phyloP scores from a whole-genome alignment of 331 rosid species.

The Dryas integrifolia region DNA sequence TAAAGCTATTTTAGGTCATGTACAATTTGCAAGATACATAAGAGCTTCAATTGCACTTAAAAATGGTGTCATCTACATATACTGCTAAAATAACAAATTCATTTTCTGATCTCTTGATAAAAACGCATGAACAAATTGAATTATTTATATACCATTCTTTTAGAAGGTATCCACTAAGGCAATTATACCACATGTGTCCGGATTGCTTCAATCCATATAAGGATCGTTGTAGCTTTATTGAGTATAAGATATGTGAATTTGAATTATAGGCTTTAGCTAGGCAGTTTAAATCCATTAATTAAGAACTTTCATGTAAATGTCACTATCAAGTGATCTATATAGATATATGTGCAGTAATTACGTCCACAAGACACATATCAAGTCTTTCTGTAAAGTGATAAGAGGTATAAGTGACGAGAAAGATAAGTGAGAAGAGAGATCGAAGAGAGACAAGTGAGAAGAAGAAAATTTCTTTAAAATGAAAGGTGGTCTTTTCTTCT shows the following conservation, averaged over 20 bases:
- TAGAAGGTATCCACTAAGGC: conserved; percentile 4
- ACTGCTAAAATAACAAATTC: not conserved
- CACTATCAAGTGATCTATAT: not conserved
- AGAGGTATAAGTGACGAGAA: too few relatives aligned
- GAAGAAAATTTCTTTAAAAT: too few relatives aligned
- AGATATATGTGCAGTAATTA: not conserved
- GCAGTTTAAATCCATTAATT: not conserved
- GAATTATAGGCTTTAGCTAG: not conserved
- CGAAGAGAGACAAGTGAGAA: too few relatives aligned
- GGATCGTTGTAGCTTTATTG: not conserved
- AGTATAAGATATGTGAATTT: not conserved
- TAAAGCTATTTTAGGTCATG: not conserved
- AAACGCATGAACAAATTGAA: not conserved
- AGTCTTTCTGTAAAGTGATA: too few relatives aligned
- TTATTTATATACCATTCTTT: not conserved
- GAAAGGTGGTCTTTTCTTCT: too few relatives aligned
- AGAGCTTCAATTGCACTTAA: not conserved
- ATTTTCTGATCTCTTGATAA: not conserved
- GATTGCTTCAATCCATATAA: not conserved
- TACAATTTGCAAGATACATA: conserved; percentile 3
- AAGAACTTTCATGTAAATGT: not conserved
- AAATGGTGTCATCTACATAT: conserved; percentile 10
- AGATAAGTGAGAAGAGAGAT: too few relatives aligned
- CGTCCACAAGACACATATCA: too few relatives aligned
- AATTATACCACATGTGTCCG: not conserved